Base-by-base conservation (phyloP, 148 eudicot genomes). In the Spergularia bocconei region DNA sequence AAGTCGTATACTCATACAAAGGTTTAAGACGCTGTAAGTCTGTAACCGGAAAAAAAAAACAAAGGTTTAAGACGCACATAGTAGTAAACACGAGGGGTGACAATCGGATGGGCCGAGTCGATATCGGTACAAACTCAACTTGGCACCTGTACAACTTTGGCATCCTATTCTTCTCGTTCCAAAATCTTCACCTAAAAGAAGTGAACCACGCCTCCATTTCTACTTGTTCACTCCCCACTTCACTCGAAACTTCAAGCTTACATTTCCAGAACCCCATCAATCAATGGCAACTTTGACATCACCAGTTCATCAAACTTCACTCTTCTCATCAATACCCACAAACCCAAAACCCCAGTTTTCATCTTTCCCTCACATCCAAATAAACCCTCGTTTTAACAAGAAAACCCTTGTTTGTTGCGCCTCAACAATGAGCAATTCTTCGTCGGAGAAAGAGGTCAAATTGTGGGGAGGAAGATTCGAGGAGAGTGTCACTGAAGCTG, bases 401-500 rank as follows among this genome's bases (percentile, higher is more conserved):
- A 79, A 79, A 69, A 4, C 13, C 2, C 5, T 47, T n/a, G 54
- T 74, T 55, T 25, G 61, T 1, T 75, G 82, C 20, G n/a, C 67
- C n/a, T 65, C 76, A 9, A 69, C 57, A 55, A 77, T 74, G 75
- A 73, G 68, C 21, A 38, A 69, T 47, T 67, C 80, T 39, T 29
- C 15, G 19, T 54, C 59, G 2, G 25, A 47, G 15, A 91, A 89
- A 81, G 99, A 92, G 82, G 77, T 85, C 20, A 96, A 96, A 79
- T 86, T 92, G 8, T 96, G 99, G 99, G 99, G 99, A 2, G 99
- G 99, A 13, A 81, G 99, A 72, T 96, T 96, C 63, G 97, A 92
- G 73, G 97, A 91, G 70, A 91, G 90, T 62, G 98, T 92, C 1
- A 96, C 98, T 6, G 94, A 96, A 52, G 81, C 83, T 2, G 99